Evolutionary conservation across 1,139 yeast genomes (phyloP).

Genomic region (Pichia sp.): DNA sequence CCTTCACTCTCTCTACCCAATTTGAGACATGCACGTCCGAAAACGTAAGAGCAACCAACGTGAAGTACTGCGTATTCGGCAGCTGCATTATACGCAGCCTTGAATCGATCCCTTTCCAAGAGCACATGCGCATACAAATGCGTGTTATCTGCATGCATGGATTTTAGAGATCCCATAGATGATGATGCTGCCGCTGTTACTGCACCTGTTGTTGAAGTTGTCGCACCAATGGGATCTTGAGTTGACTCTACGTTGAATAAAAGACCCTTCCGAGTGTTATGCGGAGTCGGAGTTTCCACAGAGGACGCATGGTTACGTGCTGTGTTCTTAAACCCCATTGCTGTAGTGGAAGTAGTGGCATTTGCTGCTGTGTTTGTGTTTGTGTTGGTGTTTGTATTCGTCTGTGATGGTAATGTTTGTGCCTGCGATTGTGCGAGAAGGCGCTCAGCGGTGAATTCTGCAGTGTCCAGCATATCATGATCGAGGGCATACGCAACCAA

Average conservation of each 20-base stretch:
- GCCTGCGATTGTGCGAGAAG: slow-evolving; percentile 40
- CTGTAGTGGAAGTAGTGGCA: slow-evolving; percentile 3
- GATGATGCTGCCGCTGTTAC: too few relatives aligned
- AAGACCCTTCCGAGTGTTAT: background rate
- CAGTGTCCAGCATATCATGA: slow-evolving; percentile 59
- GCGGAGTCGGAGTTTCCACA: background rate
- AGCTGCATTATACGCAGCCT: slow-evolving; percentile 51
- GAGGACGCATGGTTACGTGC: background rate
- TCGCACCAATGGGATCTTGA: too few relatives aligned
- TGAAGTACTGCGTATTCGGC: slow-evolving; percentile 35
- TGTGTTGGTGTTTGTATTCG: background rate
- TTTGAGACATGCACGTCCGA: slow-evolving; percentile 57
- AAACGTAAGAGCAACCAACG: slow-evolving; percentile 65
- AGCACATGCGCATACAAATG: slow-evolving; percentile 62
- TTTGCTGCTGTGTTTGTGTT: background rate
- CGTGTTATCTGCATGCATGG: slow-evolving; percentile 49
- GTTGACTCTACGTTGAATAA: background rate
- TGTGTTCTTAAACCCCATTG: slow-evolving; percentile 1
- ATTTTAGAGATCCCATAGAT: slow-evolving; percentile 22
- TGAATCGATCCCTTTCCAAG: slow-evolving; percentile 46
- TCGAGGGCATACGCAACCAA: slow-evolving; percentile 74
- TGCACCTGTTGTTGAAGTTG: too few relatives aligned
- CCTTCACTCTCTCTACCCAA: slow-evolving; percentile 59
- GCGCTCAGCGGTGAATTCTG: slow-evolving; percentile 78
- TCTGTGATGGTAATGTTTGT: background rate